phyloP scores from a whole-genome alignment of 2,329 filamentous ascomycete species.

The Juglanconis oblonga region DNA sequence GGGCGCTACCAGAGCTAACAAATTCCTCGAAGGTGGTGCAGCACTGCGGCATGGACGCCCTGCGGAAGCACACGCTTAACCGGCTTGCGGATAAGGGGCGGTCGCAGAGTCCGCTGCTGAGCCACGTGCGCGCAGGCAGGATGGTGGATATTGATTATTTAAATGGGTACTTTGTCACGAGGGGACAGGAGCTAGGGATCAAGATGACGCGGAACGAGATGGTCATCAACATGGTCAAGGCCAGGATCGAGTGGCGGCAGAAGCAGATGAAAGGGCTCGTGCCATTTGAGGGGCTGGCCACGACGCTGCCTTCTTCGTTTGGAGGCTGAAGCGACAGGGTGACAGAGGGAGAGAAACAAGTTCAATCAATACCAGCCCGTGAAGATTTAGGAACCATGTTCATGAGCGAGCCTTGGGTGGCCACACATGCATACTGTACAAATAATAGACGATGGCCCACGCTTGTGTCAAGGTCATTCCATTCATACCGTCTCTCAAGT shows the following conservation, averaged over 20 bases:
- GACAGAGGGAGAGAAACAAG: too few species aligned
- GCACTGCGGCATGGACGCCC: slow-evolving; percentile 56
- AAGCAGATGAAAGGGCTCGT: slow-evolving; percentile 11
- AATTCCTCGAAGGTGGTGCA: slow-evolving; percentile 54
- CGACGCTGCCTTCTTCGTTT: not conserved
- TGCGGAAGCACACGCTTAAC: slow-evolving; percentile 59
- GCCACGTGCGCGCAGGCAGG: slow-evolving; percentile 58
- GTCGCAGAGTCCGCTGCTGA: slow-evolving; percentile 61
- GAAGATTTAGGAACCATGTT: not conserved
- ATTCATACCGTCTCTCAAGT: not conserved
- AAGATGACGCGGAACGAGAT: slow-evolving; percentile 69
- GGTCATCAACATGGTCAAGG: slow-evolving; percentile 70
- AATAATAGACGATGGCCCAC: not conserved
- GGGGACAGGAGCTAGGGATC: slow-evolving; percentile 72
- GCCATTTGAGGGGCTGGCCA: slow-evolving; percentile 6
- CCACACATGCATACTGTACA: not conserved
- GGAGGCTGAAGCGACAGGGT: not conserved
- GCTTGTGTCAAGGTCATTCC: not conserved
- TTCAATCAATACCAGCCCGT: not conserved
- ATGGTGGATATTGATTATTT: slow-evolving; percentile 78
- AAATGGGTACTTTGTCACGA: slow-evolving; percentile 81
- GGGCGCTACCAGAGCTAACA: slow-evolving; percentile 69
- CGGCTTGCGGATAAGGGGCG: slow-evolving; percentile 56
- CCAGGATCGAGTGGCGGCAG: slow-evolving; percentile 36
- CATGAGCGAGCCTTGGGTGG: not conserved